A percentile compares a stretch with the other conserved stretches of the same genome.
These are phyloP conservation scores for Phytophthora podocarpi DNA, from an alignment of 352 stramenopile genomes.

Conservation along the genomic window DNA sequence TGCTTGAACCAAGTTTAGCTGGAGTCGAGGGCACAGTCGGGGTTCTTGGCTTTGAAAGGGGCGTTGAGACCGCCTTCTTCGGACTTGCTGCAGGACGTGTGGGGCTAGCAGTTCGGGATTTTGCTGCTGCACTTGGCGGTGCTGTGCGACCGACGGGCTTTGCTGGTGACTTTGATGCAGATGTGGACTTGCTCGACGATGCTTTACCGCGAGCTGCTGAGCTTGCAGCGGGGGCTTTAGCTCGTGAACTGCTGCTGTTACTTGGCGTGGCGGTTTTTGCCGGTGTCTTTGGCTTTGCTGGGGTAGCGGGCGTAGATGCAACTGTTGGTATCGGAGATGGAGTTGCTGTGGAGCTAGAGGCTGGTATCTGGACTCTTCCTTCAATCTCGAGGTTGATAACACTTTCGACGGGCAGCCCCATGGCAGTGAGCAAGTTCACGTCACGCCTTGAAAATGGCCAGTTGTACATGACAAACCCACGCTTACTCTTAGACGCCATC, in stretches of 20 bases:
- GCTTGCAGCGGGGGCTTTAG: slow-evolving; percentile 4
- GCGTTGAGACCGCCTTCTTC: slow-evolving; percentile 6
- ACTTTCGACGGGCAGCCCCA: slow-evolving; percentile 56
- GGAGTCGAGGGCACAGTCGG: not conserved
- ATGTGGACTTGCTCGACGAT: slow-evolving; percentile 10
- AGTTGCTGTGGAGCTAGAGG: not conserved
- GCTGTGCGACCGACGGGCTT: slow-evolving; percentile 15
- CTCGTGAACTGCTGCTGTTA: slow-evolving; percentile 3
- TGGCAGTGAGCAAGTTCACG: slow-evolving; percentile 49
- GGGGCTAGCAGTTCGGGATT: slow-evolving; percentile 20
- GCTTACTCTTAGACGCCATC: slow-evolving; percentile 24
- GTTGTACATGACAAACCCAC: slow-evolving; percentile 65
- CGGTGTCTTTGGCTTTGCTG: slow-evolving; percentile 8
- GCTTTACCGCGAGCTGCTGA: slow-evolving; percentile 10
- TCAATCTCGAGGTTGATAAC: slow-evolving; percentile 57
- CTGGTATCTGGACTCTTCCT: not conserved
- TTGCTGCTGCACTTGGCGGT: slow-evolving; percentile 4
- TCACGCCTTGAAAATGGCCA: slow-evolving; percentile 53
- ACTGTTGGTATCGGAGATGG: not conserved
- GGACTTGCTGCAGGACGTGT: slow-evolving; percentile 5
- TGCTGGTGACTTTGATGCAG: slow-evolving; percentile 14
- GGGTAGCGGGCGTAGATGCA: not conserved
- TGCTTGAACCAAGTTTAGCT: slow-evolving; percentile 1
- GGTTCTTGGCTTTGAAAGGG: slow-evolving; percentile 14
- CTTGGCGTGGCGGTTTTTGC: not conserved